Base-by-base conservation (phyloP, 306 rosid species). In the Citrullus mucosospermus region DNA sequence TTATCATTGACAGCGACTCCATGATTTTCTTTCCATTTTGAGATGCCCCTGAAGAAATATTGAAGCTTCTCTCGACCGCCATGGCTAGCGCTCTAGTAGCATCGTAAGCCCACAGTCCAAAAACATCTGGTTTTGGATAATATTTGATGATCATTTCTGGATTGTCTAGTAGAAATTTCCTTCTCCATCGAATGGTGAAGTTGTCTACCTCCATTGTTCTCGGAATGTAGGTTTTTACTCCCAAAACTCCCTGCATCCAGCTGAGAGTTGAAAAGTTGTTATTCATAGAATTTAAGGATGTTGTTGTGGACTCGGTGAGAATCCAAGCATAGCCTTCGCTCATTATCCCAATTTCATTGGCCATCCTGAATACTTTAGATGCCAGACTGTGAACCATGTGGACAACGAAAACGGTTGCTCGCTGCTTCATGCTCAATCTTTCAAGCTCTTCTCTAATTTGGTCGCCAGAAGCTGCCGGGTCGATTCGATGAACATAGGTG, bases 81-180 rank as follows among this genome's bases (percentile, higher is more conserved):
- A 53, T 86, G 10, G 95, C 90, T 46, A 92, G 55, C 18, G 94
- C 91, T 10, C 81, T 79, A 58, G 85, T 71, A 7, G 95, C 77
- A 77, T 92, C 93, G 46, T 92, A 82, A 28, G 95, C 97, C 97
- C 91, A 88, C n/a, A 81, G 18, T 1, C 93, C 90, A 17, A 50
- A 80, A 32, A 75, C 80, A 41, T 80, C 79, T 48, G 83, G 53
- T 32, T 16, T 51, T 16, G 56, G 56, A 8, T 51, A 15, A 51
- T 51, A 46, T 10, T 11, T 22, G 22, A 22, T 1, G 53, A 46
- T 16, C 0, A 51, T 4, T 2, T 51, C 7, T 51, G 56, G 56
- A 51, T 51, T 51, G 1, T 66, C 28, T n/a, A 8, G 4, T 66
- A 5, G 3, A n/a, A 66, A 66, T 38, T 66, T 38, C 3, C 11